A percentile compares a stretch with the other conserved stretches of the same genome.
Conservation (phyloP, 2,329 filamentous ascomycete species). For the Dactylonectria macrodidyma region DNA sequence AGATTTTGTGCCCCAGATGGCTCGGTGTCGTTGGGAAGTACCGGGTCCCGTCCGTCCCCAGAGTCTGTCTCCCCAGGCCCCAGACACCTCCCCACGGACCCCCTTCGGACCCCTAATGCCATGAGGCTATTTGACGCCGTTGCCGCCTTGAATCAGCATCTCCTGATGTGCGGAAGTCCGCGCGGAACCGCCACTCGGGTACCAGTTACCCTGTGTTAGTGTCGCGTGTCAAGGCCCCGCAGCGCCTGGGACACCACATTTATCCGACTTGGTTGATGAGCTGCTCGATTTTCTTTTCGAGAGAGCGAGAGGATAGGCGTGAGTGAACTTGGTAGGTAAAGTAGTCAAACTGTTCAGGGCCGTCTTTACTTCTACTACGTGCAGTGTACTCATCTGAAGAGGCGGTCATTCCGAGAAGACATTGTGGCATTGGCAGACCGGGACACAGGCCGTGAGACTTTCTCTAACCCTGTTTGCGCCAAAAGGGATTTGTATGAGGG, state of each 20-base stretch:
- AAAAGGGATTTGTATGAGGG: too few species aligned
- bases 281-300: not conserved
- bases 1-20: constrained; percentile 20
- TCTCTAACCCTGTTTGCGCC: too few species aligned
- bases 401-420: too few species aligned
- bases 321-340: too few species aligned
- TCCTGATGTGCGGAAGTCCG: constrained; percentile 5
- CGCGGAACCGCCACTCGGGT: not conserved
- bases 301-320: too few species aligned
- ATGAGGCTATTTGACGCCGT: constrained; percentile 17
- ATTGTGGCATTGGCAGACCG: too few species aligned
- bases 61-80: constrained; percentile 24
- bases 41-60: constrained; percentile 15
- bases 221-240: not conserved
- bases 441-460: too few species aligned
- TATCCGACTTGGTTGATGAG: not conserved
- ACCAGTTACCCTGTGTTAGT: not conserved
- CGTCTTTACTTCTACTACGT: too few species aligned
- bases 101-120: constrained; percentile 8
- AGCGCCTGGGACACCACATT: not conserved
- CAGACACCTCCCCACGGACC: constrained; percentile 7
- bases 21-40: constrained; percentile 3
- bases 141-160: constrained; percentile 19
- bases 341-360: too few species aligned
- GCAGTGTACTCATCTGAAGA: too few species aligned